A percentile compares a stretch with the other conserved stretches of the same genome.
These are phyloP conservation scores for Colletotrichum neosansevieriae DNA, from an alignment of 2,329 filamentous ascomycete genomes.

Conservation along the genomic window DNA sequence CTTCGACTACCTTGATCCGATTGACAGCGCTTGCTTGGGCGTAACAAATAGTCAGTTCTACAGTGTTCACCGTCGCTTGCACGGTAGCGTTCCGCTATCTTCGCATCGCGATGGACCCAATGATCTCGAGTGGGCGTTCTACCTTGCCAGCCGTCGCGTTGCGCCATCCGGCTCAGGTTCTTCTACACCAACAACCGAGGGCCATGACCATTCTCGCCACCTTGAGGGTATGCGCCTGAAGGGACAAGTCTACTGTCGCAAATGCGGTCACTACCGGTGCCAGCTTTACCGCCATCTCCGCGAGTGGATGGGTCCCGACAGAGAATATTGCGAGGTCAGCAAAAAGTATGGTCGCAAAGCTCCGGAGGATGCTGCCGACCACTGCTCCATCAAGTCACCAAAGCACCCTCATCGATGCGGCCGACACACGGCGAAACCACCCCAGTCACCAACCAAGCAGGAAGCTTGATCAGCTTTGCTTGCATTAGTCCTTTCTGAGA, in stretches of 20 bases:
- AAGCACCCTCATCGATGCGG: constrained; percentile 70
- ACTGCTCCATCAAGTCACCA: constrained; percentile 71
- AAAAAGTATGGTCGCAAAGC: constrained; percentile 67
- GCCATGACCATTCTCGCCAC: constrained; percentile 40
- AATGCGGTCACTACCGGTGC: constrained; percentile 71
- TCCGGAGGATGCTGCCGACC: constrained; percentile 58
- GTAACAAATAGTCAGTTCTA: constrained; percentile 70
- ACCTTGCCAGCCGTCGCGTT: constrained; percentile 62
- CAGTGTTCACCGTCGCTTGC: constrained; percentile 67
- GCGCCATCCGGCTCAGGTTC: constrained; percentile 39
- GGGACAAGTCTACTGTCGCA: constrained; percentile 72
- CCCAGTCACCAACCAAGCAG: constrained; percentile 6
- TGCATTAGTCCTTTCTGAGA: background rate
- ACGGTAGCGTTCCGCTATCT: constrained; percentile 67
- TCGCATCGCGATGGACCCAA: constrained; percentile 71
- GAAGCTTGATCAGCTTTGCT: background rate
- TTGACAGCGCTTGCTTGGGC: constrained; percentile 73
- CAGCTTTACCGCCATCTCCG: constrained; percentile 73
- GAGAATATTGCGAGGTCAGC: constrained; percentile 72
- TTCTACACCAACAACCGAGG: constrained; percentile 23
- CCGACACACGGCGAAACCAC: constrained; percentile 57
- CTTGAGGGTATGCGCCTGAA: constrained; percentile 64
- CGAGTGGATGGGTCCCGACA: constrained; percentile 67
- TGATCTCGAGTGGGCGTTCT: constrained; percentile 74
- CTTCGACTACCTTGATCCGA: constrained; percentile 73